These are phyloP conservation scores for Takashimella koratensis DNA, from an alignment of 1,284 basidiomycete species.

Conservation along the genomic window DNA sequence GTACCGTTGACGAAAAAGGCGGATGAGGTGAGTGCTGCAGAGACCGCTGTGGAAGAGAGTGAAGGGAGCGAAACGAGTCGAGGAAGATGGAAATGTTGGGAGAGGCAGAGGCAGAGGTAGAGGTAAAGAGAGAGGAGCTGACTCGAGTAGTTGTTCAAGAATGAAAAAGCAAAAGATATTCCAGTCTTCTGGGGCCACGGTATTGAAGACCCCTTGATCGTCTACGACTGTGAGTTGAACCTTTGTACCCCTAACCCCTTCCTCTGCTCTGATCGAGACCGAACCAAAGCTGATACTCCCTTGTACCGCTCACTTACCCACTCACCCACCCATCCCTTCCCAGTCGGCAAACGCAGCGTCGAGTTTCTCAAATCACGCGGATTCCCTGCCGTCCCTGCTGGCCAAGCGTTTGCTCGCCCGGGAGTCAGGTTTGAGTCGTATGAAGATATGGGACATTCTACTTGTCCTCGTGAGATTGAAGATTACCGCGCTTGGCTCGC, in stretches of 20 bases:
- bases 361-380: slow-evolving; percentile 57
- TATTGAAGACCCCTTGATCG: slow-evolving; percentile 68
- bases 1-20: slow-evolving; percentile 64
- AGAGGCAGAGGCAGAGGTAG: neutral
- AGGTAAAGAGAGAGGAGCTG: neutral
- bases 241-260: neutral
- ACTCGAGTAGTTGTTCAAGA: neutral
- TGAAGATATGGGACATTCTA: slow-evolving; percentile 58
- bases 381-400: slow-evolving; percentile 48
- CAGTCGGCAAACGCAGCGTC: slow-evolving; percentile 54
- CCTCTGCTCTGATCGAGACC: neutral
- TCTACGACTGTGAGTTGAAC: slow-evolving; percentile 50
- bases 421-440: slow-evolving; percentile 50
- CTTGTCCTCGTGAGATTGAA: slow-evolving; percentile 60
- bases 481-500: slow-evolving; percentile 53
- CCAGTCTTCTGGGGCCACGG: slow-evolving; percentile 89
- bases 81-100: too few species aligned
- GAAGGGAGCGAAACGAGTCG: too few species aligned
- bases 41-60: neutral
- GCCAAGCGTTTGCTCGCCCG: slow-evolving; percentile 38
- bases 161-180: slow-evolving; percentile 50
- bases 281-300: too few species aligned
- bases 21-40: slow-evolving; percentile 58
- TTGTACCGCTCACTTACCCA: neutral
- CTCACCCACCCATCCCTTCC: neutral